Conservation (phyloP, 2,329 filamentous ascomycete species). For the Colletotrichum melonis region DNA sequence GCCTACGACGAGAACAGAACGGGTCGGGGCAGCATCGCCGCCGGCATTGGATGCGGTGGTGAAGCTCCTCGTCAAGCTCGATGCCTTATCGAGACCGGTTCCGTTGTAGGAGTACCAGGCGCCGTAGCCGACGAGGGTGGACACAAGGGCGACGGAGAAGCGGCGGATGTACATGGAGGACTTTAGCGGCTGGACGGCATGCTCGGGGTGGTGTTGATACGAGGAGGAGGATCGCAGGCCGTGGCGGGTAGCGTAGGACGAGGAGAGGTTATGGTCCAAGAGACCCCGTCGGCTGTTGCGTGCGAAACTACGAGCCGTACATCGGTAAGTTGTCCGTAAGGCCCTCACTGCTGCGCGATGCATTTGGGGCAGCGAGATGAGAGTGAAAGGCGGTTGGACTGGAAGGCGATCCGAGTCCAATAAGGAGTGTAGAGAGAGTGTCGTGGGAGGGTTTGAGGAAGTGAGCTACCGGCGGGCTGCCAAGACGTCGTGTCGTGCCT, state of each 20-base stretch:
- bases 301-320: conserved; percentile 69
- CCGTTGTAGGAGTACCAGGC: conserved; percentile 80
- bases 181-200: conserved; percentile 62
- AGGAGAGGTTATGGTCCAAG: conserved; percentile 40
- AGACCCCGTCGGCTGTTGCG: conserved; percentile 60
- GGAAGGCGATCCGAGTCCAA: conserved; percentile 34
- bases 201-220: conserved; percentile 42
- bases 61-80: conserved; percentile 54
- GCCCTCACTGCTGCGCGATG: conserved; percentile 78
- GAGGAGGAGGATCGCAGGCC: conserved; percentile 36
- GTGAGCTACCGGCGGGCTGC: conserved; percentile 11
- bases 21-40: conserved; percentile 59
- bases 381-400: conserved; percentile 27
- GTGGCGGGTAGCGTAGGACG: conserved; percentile 37
- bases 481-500: conserved; percentile 31
- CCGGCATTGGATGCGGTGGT: conserved; percentile 48
- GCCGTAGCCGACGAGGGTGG: conserved; percentile 79
- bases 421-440: conserved; percentile 19
- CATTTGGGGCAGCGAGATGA: conserved; percentile 63
- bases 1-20: conserved; percentile 85
- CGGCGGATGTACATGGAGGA: conserved; percentile 83
- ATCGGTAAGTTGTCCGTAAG: conserved; percentile 75
- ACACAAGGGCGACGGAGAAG: conserved; percentile 74
- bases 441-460: conserved; percentile 28
- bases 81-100: conserved; percentile 46